Percentiles rank a stretch among this genome's conserved stretches.
phyloP scores from a whole-genome alignment of 257 asterid species.

The Nicotiana obtusifolia region DNA sequence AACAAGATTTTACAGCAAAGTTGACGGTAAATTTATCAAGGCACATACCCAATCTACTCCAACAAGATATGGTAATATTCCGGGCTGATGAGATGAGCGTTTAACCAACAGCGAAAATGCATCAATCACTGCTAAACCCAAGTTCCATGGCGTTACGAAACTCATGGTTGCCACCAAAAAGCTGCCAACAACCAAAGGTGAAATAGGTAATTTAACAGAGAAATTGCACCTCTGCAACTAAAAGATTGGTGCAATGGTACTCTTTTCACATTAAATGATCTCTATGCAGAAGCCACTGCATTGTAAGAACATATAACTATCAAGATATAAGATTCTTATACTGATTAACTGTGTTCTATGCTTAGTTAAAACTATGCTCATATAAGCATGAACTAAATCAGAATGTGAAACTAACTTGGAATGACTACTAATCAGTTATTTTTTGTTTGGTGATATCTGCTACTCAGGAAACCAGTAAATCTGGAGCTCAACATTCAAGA shows the following conservation, averaged over 20 bases:
- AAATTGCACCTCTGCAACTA: background rate
- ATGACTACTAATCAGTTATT: background rate
- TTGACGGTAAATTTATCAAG: background rate
- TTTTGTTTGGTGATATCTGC: background rate
- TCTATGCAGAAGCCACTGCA: background rate
- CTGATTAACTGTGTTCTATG: background rate
- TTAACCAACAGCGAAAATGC: constrained; percentile 48
- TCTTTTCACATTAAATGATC: background rate
- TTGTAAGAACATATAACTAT: background rate
- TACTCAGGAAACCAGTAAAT: background rate
- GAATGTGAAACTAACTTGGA: background rate
- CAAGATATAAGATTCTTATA: background rate
- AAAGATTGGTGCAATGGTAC: background rate
- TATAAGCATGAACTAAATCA: background rate
- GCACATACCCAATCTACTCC: constrained; percentile 60
- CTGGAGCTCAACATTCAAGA: background rate
- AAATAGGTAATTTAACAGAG: background rate
- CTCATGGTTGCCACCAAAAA: constrained; percentile 83
- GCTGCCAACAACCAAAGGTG: constrained; percentile 34
- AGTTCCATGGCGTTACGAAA: constrained; percentile 77
- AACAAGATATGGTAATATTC: constrained; percentile 42
- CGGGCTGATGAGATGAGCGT: constrained; percentile 50
- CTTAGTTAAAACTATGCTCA: background rate
- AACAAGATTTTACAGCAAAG: background rate
- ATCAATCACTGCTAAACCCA: constrained; percentile 73